Conservation (phyloP, 2,329 filamentous ascomycete species). For the Seiridium unicorne region DNA sequence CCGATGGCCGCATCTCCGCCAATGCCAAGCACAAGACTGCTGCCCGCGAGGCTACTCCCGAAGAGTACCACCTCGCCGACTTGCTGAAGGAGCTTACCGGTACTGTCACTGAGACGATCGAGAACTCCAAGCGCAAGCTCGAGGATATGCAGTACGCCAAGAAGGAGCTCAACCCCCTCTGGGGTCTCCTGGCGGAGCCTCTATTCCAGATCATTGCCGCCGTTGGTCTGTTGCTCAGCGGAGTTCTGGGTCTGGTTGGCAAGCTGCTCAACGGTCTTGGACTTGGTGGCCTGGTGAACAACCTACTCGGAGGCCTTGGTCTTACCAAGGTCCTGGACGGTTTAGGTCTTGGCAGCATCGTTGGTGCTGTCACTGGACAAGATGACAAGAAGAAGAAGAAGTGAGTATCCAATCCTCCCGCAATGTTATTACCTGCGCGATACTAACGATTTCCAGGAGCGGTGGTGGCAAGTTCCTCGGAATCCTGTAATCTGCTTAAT, state of each 20-base stretch:
- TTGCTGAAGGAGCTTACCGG: conserved; percentile 82
- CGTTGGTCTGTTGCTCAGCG: conserved; percentile 77
- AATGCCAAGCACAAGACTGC: conserved; percentile 81
- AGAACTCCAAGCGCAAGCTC: conserved; percentile 84
- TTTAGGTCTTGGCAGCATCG: conserved; percentile 61
- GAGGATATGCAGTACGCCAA: conserved; percentile 91
- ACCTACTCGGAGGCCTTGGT: conserved; percentile 73
- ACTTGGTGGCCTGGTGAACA: conserved; percentile 77
- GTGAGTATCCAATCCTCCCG: not conserved
- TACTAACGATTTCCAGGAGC: not conserved
- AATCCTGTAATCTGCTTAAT: conserved; percentile 11
- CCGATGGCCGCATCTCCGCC: conserved; percentile 80
- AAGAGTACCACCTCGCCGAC: conserved; percentile 84
- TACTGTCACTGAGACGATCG: conserved; percentile 78
- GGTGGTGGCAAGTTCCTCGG: conserved; percentile 13
- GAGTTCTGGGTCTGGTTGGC: conserved; percentile 83
- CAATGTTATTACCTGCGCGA: not conserved
- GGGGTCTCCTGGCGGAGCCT: conserved; percentile 79
- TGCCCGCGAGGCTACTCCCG: conserved; percentile 72
- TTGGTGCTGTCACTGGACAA: conserved; percentile 42
- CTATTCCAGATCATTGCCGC: conserved; percentile 90
- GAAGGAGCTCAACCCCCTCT: conserved; percentile 91
- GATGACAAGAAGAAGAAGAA: conserved; percentile 31
- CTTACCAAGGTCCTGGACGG: conserved; percentile 73
- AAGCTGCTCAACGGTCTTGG: conserved; percentile 78